Evolutionary conservation across 257 asterid genomes (phyloP), one percentile per base, ranked within the genome.

Genomic region (Thymus mandschuricus): DNA sequence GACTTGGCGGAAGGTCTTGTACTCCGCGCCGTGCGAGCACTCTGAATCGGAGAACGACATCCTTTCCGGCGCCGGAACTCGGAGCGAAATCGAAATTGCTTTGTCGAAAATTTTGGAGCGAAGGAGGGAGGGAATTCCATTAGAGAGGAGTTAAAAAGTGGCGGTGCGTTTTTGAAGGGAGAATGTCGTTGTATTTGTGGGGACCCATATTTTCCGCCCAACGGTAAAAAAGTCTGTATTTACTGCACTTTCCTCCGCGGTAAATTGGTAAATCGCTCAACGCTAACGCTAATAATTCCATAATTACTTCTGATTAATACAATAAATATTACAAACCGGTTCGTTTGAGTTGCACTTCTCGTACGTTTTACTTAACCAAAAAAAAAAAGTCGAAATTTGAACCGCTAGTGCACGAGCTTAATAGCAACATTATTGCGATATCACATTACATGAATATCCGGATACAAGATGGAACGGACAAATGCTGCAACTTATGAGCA

Each of bases 21-120:
- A 94, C 78, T 94, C 98, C 66, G 86, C 88, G 76, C 96, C 85
- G 55, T 89, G 94, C 61, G 94, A 85, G 65, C 89, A 81, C 8
- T 94, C 98, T 5, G 96, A 89, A 80, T 94, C 98, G 27, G 98
- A 94, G 75, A 85, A 86, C 15, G 97, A 94, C 97, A 94, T 93
- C 21, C 55, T 30, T 66, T 57, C 67, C 73, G 76, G 64, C 71
- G 64, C 60, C 72, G 76, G 72, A 74, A 64, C 7, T n/a, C 30
- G 5, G 43, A 43, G 55, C 51, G 41, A 33, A 29, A 8, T 41
- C 34, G 63, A 59, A 33, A 31, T 59, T 78, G 55, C 60, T 21
- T 48, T 34, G 43, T 38, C 0, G 6, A 4, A 4, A 4, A 54
- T 21, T 27, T 31, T 64, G 28, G 60, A 33, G 44, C 13, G 58